Evolutionary conservation across 257 asterid species (phyloP), one percentile per base, ranked within the genome.

Genomic region (Solanum virginianum): DNA sequence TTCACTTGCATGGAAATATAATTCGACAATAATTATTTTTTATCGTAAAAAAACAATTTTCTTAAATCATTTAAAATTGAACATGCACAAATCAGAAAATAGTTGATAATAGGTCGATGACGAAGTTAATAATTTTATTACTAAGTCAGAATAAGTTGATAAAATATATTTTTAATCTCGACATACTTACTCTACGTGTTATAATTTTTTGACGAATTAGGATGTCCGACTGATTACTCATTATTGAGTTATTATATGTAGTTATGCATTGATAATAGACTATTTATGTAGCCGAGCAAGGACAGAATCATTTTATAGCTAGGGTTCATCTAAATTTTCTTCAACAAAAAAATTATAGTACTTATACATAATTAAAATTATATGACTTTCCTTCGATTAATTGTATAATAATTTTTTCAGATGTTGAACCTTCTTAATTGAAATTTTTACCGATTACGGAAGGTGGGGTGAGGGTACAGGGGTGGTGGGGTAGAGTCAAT

Each of bases 161-260:
- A 43, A 43, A 9, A 43, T 43, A 1, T 43, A 6, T 7, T 43
- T 43, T 43, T 59, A 20, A 2, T 10, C 10, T 0, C n/a, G 10
- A 8, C 7, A 59, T 20, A 6, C n/a, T 20, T 6, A 0, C 1
- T 20, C 9, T 3, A 0, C 4, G 7, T 59, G n/a, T 59, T 59
- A 20, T n/a, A 59, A 59, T 59, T 59, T 59, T 20, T 59, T 2
- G 0, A 59, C 0, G 3, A 59, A n/a, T 9, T 32, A 32, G 36
- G 2, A 59, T 59, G 7, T 59, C n/a, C 2, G 3, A 56, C 6
- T 45, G 4, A 45, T 45, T 9, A 45, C 12, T 9, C 3, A 10
- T 45, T 45, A 45, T 9, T 1, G 1, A 20, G 11, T 45, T 45
- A 45, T 10, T 1, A 2, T 59, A 43, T 43, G 9, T 10, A 1